These are phyloP conservation scores for Lolium rigidum DNA, from an alignment of 176 grass and related monocot species.

Conservation along the genomic window DNA sequence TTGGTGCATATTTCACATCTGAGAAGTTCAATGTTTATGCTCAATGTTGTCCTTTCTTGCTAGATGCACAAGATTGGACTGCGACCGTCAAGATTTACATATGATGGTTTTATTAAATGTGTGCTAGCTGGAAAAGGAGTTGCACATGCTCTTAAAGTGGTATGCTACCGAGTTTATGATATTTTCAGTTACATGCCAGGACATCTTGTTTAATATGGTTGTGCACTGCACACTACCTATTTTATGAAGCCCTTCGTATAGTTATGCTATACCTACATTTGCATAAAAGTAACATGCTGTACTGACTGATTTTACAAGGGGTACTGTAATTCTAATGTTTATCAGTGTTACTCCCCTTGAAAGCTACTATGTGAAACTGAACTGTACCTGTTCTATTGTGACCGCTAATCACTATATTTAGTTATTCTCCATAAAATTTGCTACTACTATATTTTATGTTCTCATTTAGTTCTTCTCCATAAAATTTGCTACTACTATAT, in stretches of 20 bases:
- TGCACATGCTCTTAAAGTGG: conserved; percentile 71
- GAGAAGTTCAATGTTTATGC: conserved; percentile 25
- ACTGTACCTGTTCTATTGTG: conserved; percentile 35
- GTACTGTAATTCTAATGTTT: conserved; percentile 2
- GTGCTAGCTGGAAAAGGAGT: conserved; percentile 62
- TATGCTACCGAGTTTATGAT: conserved; percentile 52
- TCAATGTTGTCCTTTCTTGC: conserved; percentile 42
- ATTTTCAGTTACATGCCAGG: conserved; percentile 24
- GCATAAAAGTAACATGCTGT: conserved; percentile 12
- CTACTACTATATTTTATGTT: conserved; percentile 36
- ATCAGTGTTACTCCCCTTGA: neutral
- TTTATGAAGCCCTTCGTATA: conserved; percentile 20
- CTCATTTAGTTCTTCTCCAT: neutral
- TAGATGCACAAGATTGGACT: conserved; percentile 84
- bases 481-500: neutral
- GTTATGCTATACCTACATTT: conserved; percentile 28
- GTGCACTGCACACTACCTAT: neutral
- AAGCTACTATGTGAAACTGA: neutral
- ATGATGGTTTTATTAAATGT: conserved; percentile 79
- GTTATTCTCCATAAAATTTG: neutral
- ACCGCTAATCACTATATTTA: conserved; percentile 9
- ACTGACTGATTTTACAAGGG: neutral
- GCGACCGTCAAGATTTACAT: conserved; percentile 66
- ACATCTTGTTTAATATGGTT: conserved; percentile 34
- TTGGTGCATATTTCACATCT: neutral